These are phyloP conservation scores for Aspergillus fischeri DNA, from an alignment of 2,329 filamentous ascomycete genomes.

Conservation along the genomic window DNA sequence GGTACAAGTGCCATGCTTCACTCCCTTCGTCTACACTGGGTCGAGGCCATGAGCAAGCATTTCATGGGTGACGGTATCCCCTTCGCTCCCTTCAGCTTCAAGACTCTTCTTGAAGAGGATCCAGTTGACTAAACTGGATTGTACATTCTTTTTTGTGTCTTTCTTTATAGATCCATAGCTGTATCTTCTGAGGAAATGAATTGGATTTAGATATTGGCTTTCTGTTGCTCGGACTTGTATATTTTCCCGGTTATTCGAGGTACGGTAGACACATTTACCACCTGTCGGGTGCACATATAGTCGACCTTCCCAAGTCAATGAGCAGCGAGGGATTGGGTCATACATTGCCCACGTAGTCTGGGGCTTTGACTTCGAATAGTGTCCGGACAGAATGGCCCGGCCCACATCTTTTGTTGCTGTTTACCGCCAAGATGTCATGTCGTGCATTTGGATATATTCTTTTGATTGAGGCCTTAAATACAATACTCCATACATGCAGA, in stretches of 20 bases:
- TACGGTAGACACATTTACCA: not conserved
- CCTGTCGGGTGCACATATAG: no score
- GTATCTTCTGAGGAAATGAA: conserved; percentile 3
- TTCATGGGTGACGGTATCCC: conserved; percentile 85
- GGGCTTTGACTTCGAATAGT: not conserved
- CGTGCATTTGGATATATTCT: not conserved
- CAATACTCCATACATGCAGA: conserved; percentile 2
- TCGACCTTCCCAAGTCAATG: no score
- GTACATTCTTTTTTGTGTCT: conserved; percentile 10
- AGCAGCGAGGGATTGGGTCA: not conserved
- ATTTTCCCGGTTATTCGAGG: not conserved
- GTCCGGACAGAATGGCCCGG: not conserved
- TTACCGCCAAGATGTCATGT: not conserved
- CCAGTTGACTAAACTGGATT: conserved; percentile 38
- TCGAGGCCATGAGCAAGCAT: conserved; percentile 97
- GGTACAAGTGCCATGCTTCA: conserved; percentile 95
- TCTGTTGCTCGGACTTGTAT: not conserved
- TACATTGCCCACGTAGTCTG: not conserved
- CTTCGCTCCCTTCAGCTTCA: conserved; percentile 87
- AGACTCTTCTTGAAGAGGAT: conserved; percentile 78
- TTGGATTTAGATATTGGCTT: conserved; percentile 4
- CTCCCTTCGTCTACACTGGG: conserved; percentile 87
- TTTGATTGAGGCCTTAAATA: not conserved
- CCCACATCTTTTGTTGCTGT: not conserved
- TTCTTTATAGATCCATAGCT: conserved; percentile 7